Evolutionary conservation across 805 yeast genomes (phyloP).

Genomic region (Metschnikowia peoriensis): DNA sequence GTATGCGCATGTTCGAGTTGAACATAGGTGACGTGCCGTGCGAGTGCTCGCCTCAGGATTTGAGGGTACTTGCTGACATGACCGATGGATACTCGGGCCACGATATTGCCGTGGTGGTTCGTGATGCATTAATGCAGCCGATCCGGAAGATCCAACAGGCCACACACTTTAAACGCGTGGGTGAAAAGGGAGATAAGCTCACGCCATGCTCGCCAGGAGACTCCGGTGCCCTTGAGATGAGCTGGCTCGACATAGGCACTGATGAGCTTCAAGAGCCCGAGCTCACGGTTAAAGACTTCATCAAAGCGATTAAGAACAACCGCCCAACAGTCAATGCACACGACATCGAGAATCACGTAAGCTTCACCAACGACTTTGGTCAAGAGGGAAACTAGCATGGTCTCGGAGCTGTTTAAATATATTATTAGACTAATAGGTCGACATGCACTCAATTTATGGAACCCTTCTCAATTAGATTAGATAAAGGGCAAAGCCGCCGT

Average conservation of each 20-base stretch:
- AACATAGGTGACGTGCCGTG: conserved; percentile 92
- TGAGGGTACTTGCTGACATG: conserved; percentile 78
- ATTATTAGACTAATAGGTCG: too few species aligned
- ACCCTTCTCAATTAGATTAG: too few species aligned
- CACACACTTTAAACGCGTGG: conserved; percentile 81
- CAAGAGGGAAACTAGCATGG: conserved; percentile 78
- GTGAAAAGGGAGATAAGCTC: conserved; percentile 46
- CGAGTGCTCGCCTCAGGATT: conserved; percentile 68
- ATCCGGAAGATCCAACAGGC: conserved; percentile 93
- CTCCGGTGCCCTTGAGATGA: conserved; percentile 76
- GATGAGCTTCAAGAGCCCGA: conserved; percentile 90
- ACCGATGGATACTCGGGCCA: conserved; percentile 98
- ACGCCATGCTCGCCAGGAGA: conserved; percentile 99
- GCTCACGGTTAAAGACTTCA: conserved; percentile 84
- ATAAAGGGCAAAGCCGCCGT: too few species aligned
- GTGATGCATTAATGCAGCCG: conserved; percentile 98
- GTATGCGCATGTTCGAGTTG: conserved; percentile 90
- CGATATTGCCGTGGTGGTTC: conserved; percentile 93
- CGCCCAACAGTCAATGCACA: conserved; percentile 91
- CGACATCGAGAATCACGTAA: conserved; percentile 78
- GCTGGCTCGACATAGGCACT: conserved; percentile 89
- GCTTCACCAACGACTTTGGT: conserved; percentile 93
- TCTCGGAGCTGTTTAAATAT: not conserved
- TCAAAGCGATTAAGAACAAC: conserved; percentile 85
- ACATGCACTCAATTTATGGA: too few species aligned